Percentiles rank a stretch among this genome's conserved stretches.
phyloP scores from a whole-genome alignment of 805 yeast genomes.

The Candida golubevii region DNA sequence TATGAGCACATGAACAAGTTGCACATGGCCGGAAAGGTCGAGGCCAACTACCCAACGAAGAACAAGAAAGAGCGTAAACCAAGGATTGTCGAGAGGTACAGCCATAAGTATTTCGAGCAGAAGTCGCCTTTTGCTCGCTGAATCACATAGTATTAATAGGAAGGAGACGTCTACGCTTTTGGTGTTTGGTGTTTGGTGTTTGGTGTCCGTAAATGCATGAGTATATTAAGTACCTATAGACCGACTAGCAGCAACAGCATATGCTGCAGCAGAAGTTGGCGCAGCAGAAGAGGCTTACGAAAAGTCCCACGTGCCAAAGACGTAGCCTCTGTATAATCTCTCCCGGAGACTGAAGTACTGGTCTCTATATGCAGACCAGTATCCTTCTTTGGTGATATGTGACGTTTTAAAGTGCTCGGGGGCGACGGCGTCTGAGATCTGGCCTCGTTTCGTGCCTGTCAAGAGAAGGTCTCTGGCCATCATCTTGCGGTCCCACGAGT shows the following conservation, averaged over 20 bases:
- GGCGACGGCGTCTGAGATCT: slow-evolving; percentile 60
- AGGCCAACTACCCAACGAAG: slow-evolving; percentile 61
- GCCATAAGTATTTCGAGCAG: slow-evolving; percentile 65
- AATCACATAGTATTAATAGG: background rate
- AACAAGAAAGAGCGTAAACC: slow-evolving; percentile 64
- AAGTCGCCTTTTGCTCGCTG: no score
- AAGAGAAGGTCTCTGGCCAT: slow-evolving; percentile 73
- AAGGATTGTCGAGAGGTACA: slow-evolving; percentile 87
- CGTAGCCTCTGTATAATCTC: slow-evolving; percentile 44
- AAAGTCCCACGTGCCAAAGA: slow-evolving; percentile 43
- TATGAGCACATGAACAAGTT: slow-evolving; percentile 77
- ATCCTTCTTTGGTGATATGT: slow-evolving; percentile 31
- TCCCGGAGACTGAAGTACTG: slow-evolving; percentile 44
- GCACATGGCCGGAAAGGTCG: slow-evolving; percentile 84
- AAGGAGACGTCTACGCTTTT: background rate
- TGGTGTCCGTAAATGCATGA: no score
- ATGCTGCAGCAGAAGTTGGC: no score
- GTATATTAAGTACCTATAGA: no score
- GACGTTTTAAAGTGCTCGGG: slow-evolving; percentile 78
- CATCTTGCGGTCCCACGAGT: slow-evolving; percentile 41
- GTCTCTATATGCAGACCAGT: slow-evolving; percentile 46
- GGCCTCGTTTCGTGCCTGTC: slow-evolving; percentile 73
- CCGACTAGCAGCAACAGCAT: no score
- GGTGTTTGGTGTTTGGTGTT: no score
- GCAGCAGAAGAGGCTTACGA: slow-evolving; percentile 9